Evolutionary conservation across 805 yeast species (phyloP), one percentile per base, ranked within the genome.

Genomic region (Kluyveromyces wickerhamii): DNA sequence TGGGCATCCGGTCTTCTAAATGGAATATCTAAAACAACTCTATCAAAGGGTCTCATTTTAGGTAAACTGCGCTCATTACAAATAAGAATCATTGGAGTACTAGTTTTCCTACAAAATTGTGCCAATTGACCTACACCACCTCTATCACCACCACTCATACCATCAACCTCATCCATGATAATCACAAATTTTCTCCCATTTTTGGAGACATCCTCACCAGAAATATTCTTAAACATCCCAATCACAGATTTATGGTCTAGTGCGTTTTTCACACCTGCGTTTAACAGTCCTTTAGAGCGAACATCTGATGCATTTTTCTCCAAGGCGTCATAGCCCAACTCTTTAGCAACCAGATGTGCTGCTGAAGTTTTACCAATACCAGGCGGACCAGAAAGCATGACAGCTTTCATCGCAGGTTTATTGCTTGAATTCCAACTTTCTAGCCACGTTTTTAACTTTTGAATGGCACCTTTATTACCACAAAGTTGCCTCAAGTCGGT

Each of bases 161-260:
- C 99, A 58, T 92, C 99, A 20, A 92, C 97, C 63, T 92, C 99
- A 62, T 92, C 99, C 97, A 92, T 87, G 43, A 92, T 81, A 30
- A 92, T 67, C 36, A 87, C 85, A 47, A 89, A 77, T 40, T 72
- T 77, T 34, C 71, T 69, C 31, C 71, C 66, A 44, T 74, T 71
- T 2, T 35, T 42, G 12, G 51, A 52, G 8, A 45, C 45, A 5
- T 36, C 42, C 4, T 41, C 40, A n/a, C 56, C 51, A 10, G 18
- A 13, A 7, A 47, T 48, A 20, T 57, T 51, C 36, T 70, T 63
- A 61, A 85, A 79, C 52, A 65, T 85, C 0, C 96, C 95, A 35
- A 75, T 74, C 11, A 92, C 79, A 1, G 96, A 85, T 12, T 87
- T 78, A 52, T 87, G 89, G 54, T 74, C 75, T 37, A 89, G 65